These are phyloP conservation scores for Leccinum subrobustum DNA, from an alignment of 1,284 basidiomycete species.

Conservation along the genomic window DNA sequence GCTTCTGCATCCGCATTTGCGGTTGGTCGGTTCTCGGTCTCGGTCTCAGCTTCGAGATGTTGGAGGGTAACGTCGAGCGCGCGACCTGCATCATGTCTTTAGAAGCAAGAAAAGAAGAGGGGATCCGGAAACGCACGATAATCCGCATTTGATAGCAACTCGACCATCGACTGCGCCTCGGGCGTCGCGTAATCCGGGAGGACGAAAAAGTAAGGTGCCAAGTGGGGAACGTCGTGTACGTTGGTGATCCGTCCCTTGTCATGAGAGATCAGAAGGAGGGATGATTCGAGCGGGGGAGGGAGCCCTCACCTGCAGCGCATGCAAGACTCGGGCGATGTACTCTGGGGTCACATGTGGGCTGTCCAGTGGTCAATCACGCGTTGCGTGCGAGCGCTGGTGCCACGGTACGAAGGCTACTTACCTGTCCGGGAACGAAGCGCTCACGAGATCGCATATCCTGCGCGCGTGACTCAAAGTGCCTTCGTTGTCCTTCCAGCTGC, in stretches of 20 bases:
- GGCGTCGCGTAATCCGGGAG: constrained; percentile 57
- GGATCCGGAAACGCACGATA: constrained; percentile 39
- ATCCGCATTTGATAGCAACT: constrained; percentile 39
- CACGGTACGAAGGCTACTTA: constrained; percentile 1
- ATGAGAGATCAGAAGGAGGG: neutral
- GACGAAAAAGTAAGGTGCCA: constrained; percentile 76
- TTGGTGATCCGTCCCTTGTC: constrained; percentile 66
- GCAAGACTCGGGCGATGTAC: constrained; percentile 59
- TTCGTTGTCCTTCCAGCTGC: constrained; percentile 41
- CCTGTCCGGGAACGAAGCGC: constrained; percentile 42
- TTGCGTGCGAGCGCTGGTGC: neutral
- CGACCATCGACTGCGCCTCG: constrained; percentile 58
- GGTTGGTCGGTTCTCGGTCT: neutral
- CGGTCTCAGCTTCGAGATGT: neutral
- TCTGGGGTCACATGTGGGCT: constrained; percentile 51
- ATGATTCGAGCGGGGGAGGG: neutral
- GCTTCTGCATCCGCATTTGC: neutral
- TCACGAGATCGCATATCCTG: constrained; percentile 47
- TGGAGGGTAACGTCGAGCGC: constrained; percentile 15
- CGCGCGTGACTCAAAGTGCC: constrained; percentile 49
- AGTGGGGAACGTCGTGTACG: constrained; percentile 62
- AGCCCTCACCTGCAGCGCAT: constrained; percentile 48
- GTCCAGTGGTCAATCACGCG: neutral
- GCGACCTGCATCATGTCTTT: constrained; percentile 11
- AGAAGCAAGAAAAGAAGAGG: neutral